Evolutionary conservation across 2,329 filamentous ascomycete species (phyloP), one percentile per base, ranked within the genome.

Genomic region (Cytospora mali): DNA sequence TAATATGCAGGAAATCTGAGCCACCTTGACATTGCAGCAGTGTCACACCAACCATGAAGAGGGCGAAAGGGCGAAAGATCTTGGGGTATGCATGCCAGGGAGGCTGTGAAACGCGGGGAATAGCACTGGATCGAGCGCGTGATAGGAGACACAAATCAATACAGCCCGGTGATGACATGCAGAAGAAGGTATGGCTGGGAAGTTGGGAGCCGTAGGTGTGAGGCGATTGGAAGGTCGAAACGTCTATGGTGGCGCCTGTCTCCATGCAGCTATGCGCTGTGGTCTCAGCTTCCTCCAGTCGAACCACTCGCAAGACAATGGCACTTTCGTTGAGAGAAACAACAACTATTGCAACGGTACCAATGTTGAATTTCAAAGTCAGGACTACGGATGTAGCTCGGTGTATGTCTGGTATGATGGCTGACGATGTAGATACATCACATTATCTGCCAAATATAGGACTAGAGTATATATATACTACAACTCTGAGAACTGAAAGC

Each of bases 41-140:
- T 33, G 51, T 49, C 42, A 23, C 56, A 55, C 39, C 51, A 51
- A 51, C 49, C 55, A 63, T 14, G 39, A 39, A 25, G 51, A 46
- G 28, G 59, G 50, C 50, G n/a, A 54, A 33, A 6, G n/a, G 23
- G 5, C n/a, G 3, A 23, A 11, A 27, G 21, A 9, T 7, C 18
- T n/a, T 14, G 55, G 42, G 39, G 21, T 28, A 49, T 57, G 35
- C 55, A 57, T 42, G 29, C 33, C 33, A 39, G 27, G 29, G 55
- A 58, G 55, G 49, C 21, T 53, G 57, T 57, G 62, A 25, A 54
- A 64, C 53, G 58, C 21, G 48, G 62, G 58, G 49, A 49, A 46
- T 48, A 29, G 33, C 46, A 42, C 48, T 62, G 53, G 53, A 46
- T 42, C 52, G 33, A 27, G 25, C 58, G 25, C 58, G 29, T 61